Conservation (phyloP, 192 early-diverging fungal species). For the Backusella australiensis region DNA sequence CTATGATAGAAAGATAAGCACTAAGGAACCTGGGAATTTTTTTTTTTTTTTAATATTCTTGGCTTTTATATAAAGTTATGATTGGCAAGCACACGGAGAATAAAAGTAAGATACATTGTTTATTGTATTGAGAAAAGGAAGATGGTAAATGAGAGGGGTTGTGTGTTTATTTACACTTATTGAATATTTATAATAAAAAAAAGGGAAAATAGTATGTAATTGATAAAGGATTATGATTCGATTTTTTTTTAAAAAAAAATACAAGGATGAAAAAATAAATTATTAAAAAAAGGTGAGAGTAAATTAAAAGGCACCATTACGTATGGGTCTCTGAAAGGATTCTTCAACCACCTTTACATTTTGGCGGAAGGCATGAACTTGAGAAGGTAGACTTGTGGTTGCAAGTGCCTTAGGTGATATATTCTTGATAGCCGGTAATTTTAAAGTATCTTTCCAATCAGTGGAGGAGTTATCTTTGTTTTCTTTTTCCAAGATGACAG, state of each 20-base stretch:
- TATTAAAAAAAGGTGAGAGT: neutral
- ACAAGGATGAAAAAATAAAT: neutral
- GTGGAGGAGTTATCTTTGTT: neutral
- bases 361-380: neutral
- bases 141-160: neutral
- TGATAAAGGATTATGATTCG: neutral
- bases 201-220: neutral
- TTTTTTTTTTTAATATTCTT: neutral
- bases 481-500: neutral
- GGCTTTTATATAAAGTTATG: neutral
- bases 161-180: neutral
- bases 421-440: neutral
- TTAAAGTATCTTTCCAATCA: neutral
- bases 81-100: neutral
- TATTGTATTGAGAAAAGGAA: neutral
- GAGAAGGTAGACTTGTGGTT: neutral
- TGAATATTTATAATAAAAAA: neutral
- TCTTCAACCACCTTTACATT: neutral
- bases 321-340: neutral
- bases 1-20: neutral
- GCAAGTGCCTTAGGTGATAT: neutral
- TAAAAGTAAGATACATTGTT: neutral
- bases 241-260: neutral
- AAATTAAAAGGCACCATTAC: neutral
- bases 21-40: neutral